Percentiles rank a stretch among this genome's conserved stretches.
These are phyloP conservation scores for Williopsis jadinii DNA, from an alignment of 1,139 yeast species.

Conservation along the genomic window DNA sequence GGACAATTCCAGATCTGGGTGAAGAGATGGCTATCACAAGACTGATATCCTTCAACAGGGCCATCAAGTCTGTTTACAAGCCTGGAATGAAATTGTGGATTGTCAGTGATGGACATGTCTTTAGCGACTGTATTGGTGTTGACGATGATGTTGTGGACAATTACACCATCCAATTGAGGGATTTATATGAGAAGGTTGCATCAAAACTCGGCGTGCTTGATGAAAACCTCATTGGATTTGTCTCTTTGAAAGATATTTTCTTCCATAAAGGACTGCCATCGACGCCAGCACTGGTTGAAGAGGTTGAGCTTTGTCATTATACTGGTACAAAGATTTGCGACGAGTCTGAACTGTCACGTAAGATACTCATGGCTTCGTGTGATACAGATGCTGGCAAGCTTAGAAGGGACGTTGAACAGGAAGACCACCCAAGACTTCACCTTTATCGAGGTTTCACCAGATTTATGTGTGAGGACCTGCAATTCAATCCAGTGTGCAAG, in stretches of 20 bases:
- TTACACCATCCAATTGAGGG: slow-evolving; percentile 38
- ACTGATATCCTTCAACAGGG: slow-evolving; percentile 24
- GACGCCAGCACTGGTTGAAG: slow-evolving; percentile 9
- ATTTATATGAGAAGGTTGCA: slow-evolving; percentile 31
- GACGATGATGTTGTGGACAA: slow-evolving; percentile 45
- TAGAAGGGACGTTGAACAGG: slow-evolving; percentile 26
- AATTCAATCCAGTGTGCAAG: slow-evolving; percentile 32
- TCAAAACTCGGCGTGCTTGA: slow-evolving; percentile 17
- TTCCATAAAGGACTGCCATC: slow-evolving; percentile 14
- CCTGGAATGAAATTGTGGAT: slow-evolving; percentile 52
- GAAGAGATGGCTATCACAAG: slow-evolving; percentile 33
- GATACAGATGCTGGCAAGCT: slow-evolving; percentile 34
- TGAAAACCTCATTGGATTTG: slow-evolving; percentile 28
- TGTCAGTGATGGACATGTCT: slow-evolving; percentile 60
- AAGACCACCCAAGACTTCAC: slow-evolving; percentile 42
- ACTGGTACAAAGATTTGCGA: slow-evolving; percentile 30
- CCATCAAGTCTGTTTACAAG: slow-evolving; percentile 35
- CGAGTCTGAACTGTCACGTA: slow-evolving; percentile 30
- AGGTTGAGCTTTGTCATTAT: slow-evolving; percentile 25
- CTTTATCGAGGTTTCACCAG: slow-evolving; percentile 51
- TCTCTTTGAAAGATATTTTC: slow-evolving; percentile 31
- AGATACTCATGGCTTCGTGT: slow-evolving; percentile 33
- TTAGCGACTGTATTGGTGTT: slow-evolving; percentile 52
- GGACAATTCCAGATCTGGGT: slow-evolving; percentile 43
- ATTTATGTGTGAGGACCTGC: slow-evolving; percentile 54